Base-by-base conservation (phyloP, 78 protist species). In the Diacronema lutheri region DNA sequence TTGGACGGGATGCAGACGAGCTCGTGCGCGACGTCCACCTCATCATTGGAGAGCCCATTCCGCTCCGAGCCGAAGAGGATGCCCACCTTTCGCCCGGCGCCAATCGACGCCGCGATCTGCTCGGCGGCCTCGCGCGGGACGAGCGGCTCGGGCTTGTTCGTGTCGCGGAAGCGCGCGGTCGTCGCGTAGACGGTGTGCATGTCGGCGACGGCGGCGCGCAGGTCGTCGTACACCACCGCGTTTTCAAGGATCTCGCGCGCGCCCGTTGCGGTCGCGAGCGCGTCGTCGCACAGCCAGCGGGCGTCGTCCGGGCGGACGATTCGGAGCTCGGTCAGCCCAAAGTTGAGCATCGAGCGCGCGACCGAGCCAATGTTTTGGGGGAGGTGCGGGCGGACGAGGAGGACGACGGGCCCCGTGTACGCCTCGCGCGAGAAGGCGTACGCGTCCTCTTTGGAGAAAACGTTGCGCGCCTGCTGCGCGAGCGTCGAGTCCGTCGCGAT, bases 281-380 rank as follows among this genome's bases (percentile, higher is more conserved):
- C 76, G 16, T 13, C 46, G n/a, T 4, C 6, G 20, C 4, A 0
- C 50, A 33, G 26, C 14, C n/a, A 7, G 14, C 9, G 1, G 50
- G 50, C 50, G 50, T 44, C 16, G 3, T 3, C 50, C 50, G 76
- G 76, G 10, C 14, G 29, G n/a, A 38, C 76, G 26, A 68, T 12
- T 16, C 76, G 76, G 12, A 68, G 46, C 29, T 68, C 50, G 50
- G 26, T 33, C 26, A 68, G 76, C 4, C 76, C 76, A 21, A 68
- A 68, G 76, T 68, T 68, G 55, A 68, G 76, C 76, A 68, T 68
- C 29, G 50, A 44, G 46, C 76, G 76, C 41, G 76, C 76, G 50
- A 44, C 50, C 50, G 3, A 7, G 50, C 50, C 50, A 7, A 44
- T 44, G 50, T 44, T 44, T 7, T 44, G 50, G 16, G 50, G 7